These are phyloP conservation scores for Colletotrichum orchidophilum DNA, from an alignment of 2,329 filamentous ascomycete genomes.

Conservation along the genomic window DNA sequence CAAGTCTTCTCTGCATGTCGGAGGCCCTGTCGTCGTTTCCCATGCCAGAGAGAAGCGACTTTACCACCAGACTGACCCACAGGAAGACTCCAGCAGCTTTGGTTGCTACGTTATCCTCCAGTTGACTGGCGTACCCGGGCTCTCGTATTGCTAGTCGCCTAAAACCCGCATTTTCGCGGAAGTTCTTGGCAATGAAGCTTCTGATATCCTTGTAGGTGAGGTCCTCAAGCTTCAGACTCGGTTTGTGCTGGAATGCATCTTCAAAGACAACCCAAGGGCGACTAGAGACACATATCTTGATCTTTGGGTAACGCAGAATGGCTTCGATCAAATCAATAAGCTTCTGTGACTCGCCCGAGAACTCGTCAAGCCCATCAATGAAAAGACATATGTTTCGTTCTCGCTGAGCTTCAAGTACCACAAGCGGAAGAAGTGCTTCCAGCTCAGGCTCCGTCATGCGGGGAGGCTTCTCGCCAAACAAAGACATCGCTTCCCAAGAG, in stretches of 20 bases:
- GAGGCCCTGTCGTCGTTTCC: conserved; percentile 9
- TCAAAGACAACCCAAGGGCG: conserved; percentile 39
- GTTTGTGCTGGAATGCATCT: conserved; percentile 19
- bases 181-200: conserved; percentile 8
- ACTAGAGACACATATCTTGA: conserved; percentile 45
- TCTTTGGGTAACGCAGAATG: background rate
- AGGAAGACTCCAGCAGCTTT: conserved; percentile 35
- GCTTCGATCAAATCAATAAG: conserved; percentile 17
- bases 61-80: conserved; percentile 34
- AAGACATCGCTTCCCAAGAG: background rate
- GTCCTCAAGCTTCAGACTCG: conserved; percentile 31
- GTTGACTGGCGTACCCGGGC: background rate
- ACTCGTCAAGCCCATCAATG: conserved; percentile 41
- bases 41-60: conserved; percentile 30
- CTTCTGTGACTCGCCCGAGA: conserved; percentile 19
- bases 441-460: background rate
- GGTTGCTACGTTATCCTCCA: conserved; percentile 14
- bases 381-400: conserved; percentile 34
- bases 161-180: conserved; percentile 2
- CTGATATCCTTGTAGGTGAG: conserved; percentile 34
- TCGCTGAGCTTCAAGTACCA: background rate
- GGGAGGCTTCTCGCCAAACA: background rate
- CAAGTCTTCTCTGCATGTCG: conserved; percentile 25
- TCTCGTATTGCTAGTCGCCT: background rate
- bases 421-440: background rate